Evolutionary conservation across 2,329 filamentous ascomycete species (phyloP).

Genomic region (Tolypocladium pustulatum): DNA sequence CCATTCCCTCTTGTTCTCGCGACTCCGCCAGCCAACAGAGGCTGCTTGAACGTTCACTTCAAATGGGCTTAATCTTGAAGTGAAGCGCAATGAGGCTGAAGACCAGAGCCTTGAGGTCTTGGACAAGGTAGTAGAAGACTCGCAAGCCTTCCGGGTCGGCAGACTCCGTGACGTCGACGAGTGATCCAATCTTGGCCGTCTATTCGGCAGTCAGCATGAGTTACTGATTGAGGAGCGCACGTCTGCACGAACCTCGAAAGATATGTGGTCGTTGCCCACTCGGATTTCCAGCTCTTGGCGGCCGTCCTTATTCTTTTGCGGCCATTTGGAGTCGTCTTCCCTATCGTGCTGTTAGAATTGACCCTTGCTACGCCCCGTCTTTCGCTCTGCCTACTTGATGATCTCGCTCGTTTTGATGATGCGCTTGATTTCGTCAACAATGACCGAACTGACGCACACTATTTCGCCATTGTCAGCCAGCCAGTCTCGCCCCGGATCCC

Average conservation of each 20-base stretch:
- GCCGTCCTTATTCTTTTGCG: constrained; percentile 98
- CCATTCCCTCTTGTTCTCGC: background rate
- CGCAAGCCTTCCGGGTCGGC: constrained; percentile 90
- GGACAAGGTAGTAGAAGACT: constrained; percentile 97
- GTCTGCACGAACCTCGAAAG: constrained; percentile 68
- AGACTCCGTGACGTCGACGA: constrained; percentile 94
- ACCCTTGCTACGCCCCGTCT: background rate
- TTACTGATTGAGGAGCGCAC: background rate
- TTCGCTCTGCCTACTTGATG: constrained; percentile 58
- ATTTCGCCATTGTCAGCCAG: constrained; percentile 1
- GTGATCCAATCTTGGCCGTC: constrained; percentile 96
- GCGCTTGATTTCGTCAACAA: constrained; percentile 90
- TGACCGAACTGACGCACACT: constrained; percentile 93
- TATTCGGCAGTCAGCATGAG: constrained; percentile 21
- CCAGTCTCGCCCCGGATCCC: background rate
- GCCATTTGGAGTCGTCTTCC: constrained; percentile 98
- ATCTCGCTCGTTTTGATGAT: constrained; percentile 98
- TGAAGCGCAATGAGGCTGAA: constrained; percentile 94
- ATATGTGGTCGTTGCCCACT: constrained; percentile 90
- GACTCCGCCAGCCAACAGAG: background rate
- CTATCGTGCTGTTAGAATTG: constrained; percentile 29
- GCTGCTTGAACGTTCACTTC: constrained; percentile 21
- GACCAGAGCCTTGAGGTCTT: constrained; percentile 91
- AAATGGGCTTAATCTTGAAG: constrained; percentile 89
- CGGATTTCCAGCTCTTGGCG: constrained; percentile 94